Evolutionary conservation across 306 rosid species (phyloP), one percentile per base, ranked within the genome.

Genomic region (Begonia fuchsioides): DNA sequence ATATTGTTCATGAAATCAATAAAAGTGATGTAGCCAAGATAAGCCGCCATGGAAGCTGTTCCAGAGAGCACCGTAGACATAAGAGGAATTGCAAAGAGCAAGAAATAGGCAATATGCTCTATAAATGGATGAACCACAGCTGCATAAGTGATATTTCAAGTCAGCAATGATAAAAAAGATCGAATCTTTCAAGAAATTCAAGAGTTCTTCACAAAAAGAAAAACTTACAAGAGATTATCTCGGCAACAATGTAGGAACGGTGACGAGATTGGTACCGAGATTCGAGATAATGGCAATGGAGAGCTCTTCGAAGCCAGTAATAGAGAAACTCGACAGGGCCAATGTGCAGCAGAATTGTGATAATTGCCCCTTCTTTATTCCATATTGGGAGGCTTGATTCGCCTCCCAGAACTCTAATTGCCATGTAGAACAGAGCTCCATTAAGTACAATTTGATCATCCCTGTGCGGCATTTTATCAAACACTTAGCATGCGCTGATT

Each of bases 251-350:
- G 15, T 76, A 75, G 46, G 77, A 71, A 40, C 71, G 81, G 32
- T 75, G 81, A 13, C 67, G 81, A 12, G 81, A 75, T 32, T 75
- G 81, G 47, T 71, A 71, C 51, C 74, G 74, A 50, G 72, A 63
- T 40, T 75, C 70, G 8, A 75, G 81, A 11, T 13, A 75, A 53
- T 67, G 77, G 54, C 67, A 74, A 49, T 75, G 81, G 9, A 75
- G 71, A 32, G 74, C 81, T 63, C 72, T 75, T 16, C 71, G 77
- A 8, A 75, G 32, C 81, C 77, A 75, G 49, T 75, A 75, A 17
- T 75, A 63, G 5, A 75, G 49, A 7, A 67, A 75, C 61, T 75
- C 81, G n/a, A 70, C 74, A 0, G 58, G 69, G 13, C 74, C 62
- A 10, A 69, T 55, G 50, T 75, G 77, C 0, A 70, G 46, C 13